Base-by-base conservation (phyloP, 2,329 filamentous ascomycete genomes). In the Alternaria panax region DNA sequence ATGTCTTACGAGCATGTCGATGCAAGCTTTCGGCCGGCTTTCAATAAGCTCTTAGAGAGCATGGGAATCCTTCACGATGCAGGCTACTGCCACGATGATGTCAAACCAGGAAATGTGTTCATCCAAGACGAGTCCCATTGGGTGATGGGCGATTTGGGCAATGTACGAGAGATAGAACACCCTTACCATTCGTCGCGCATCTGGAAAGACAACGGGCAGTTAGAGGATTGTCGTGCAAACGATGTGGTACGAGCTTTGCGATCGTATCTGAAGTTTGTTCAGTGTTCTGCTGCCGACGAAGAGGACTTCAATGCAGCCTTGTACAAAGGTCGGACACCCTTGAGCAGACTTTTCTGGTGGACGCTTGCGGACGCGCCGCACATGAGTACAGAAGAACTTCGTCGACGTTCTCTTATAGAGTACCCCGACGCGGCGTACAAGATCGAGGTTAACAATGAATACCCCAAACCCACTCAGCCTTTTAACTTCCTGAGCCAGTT, bases 11-110 rank as follows among this genome's bases (percentile, higher is more conserved):
- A 48, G 12, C 59, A 67, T 1, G 40, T 77, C 2, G 76, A 79
- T 42, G 48, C 45, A 7, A 27, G 48, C 7, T 75, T 73, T 50
- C 74, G 76, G 7, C 69, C 73, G 5, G 59, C 65, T 2, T 73
- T 79, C 42, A 54, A 72, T 27, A 25, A 55, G 9, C 54, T 78
- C 4, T 70, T 79, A 8, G 12, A 25, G 0, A 64, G 54, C 9
- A 58, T 79, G 5, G 51, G 64, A 12, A 38, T 14, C 1, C 62
- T 79, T 4, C 77, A 80, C 50, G 28, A 28, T 7, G 59, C 59
- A 12, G 74, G 74, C 14, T 73, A 70, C 40, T 79, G 77, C 59
- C 77, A 79, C 54, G 74, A 79, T 61, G 77, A 80, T 41, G 60
- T 79, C 43, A 79, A 79, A 57, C 70, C 72, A 0, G 62, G 63